phyloP scores from a whole-genome alignment of 2,329 filamentous ascomycete species.

The Microdochium paspali region DNA sequence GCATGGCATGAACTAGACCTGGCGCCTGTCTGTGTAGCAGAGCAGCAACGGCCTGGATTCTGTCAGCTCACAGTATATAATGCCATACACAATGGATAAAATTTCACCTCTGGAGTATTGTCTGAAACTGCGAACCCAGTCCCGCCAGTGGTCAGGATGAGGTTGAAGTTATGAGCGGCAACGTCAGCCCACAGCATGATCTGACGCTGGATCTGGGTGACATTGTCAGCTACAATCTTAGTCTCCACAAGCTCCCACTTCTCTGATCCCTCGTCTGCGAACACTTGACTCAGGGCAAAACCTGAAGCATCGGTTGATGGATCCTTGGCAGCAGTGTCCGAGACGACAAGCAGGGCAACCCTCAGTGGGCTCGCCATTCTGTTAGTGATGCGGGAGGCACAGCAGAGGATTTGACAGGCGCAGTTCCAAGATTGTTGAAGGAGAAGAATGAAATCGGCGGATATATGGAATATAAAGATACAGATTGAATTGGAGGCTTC shows the following conservation, averaged over 20 bases:
- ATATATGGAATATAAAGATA: too few relatives aligned
- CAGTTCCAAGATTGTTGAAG: too few relatives aligned
- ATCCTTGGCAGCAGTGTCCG: slow-evolving; percentile 78
- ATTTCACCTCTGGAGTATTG: slow-evolving; percentile 82
- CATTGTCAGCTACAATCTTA: slow-evolving; percentile 72
- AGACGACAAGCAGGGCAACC: slow-evolving; percentile 76
- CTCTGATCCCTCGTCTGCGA: slow-evolving; percentile 54
- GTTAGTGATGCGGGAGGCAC: neutral
- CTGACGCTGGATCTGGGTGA: slow-evolving; percentile 63
- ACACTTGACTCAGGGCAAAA: slow-evolving; percentile 56
- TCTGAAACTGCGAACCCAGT: slow-evolving; percentile 86
- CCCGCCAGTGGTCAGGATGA: slow-evolving; percentile 83
- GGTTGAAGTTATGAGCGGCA: slow-evolving; percentile 51
- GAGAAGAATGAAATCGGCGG: too few relatives aligned
- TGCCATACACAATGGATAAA: too few relatives aligned
- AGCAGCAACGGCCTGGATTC: slow-evolving; percentile 58
- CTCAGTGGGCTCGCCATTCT: slow-evolving; percentile 32
- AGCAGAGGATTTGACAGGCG: too few relatives aligned
- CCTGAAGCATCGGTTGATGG: slow-evolving; percentile 70
- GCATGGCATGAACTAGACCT: slow-evolving; percentile 91
- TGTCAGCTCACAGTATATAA: too few relatives aligned
- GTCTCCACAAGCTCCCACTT: slow-evolving; percentile 64
- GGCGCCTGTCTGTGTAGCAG: slow-evolving; percentile 79
- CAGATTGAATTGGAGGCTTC: too few relatives aligned
- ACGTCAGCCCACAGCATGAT: slow-evolving; percentile 66